Conservation (phyloP, 306 rosid species). For the Dryas alaskensis region DNA sequence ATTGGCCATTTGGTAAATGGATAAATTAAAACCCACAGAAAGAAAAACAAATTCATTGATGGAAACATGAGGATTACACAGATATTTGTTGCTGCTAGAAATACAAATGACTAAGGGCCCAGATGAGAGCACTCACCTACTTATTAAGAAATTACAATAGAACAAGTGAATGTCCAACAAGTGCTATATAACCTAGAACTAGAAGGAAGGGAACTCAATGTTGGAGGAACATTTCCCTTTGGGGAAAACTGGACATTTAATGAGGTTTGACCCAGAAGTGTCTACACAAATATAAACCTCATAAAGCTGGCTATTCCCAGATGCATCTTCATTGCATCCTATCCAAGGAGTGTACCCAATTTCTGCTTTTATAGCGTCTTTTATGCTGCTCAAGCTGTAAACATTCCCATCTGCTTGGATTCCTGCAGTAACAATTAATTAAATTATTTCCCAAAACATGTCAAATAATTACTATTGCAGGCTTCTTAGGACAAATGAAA, state of each 20-base stretch:
- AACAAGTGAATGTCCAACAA: too few relatives aligned
- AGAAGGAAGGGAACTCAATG: slow-evolving; percentile 55
- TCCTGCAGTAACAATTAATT: slow-evolving; percentile 19
- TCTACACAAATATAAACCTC: slow-evolving; percentile 57
- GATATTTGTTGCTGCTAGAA: too few relatives aligned
- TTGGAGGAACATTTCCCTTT: slow-evolving; percentile 28
- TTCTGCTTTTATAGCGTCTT: slow-evolving; percentile 33
- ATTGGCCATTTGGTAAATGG: too few relatives aligned
- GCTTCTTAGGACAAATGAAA: not conserved
- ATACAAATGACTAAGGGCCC: too few relatives aligned
- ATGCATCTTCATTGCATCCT: slow-evolving; percentile 48
- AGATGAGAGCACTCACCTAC: too few relatives aligned
- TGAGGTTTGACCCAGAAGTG: slow-evolving; percentile 32
- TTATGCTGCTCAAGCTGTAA: slow-evolving; percentile 43
- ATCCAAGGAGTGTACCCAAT: slow-evolving; percentile 36
- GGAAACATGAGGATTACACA: too few relatives aligned
- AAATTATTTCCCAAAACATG: not conserved
- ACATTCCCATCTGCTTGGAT: slow-evolving; percentile 44
- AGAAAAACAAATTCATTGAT: too few relatives aligned
- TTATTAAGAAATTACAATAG: too few relatives aligned
- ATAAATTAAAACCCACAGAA: too few relatives aligned
- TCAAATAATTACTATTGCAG: too few relatives aligned
- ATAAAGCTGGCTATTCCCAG: slow-evolving; percentile 42
- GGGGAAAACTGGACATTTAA: slow-evolving; percentile 53
- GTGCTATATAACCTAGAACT: not conserved